phyloP scores from a whole-genome alignment of 2,329 filamentous ascomycete genomes.

The Monilinia aucupariae region DNA sequence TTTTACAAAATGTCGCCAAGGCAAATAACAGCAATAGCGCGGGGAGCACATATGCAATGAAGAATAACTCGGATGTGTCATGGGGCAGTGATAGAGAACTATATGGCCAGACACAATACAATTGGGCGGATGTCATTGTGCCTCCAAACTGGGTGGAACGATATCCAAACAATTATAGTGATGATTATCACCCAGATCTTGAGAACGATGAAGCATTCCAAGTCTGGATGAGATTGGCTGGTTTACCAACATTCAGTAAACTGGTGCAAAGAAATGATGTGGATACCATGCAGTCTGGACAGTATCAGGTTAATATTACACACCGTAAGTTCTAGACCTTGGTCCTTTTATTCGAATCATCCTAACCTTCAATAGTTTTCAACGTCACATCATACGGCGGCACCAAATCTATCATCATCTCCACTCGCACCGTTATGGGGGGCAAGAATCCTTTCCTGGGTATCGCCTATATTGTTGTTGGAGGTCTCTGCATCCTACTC shows the following conservation, averaged over 20 bases:
- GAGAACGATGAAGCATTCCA: slow-evolving; percentile 79
- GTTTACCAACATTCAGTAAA: slow-evolving; percentile 91
- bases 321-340: slow-evolving; percentile 57
- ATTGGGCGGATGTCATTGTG: slow-evolving; percentile 60
- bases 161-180: slow-evolving; percentile 66
- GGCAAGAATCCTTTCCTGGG: slow-evolving; percentile 93
- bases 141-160: slow-evolving; percentile 78
- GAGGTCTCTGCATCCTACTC: slow-evolving; percentile 84
- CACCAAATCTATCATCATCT: slow-evolving; percentile 84
- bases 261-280: slow-evolving; percentile 78
- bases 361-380: slow-evolving; percentile 58
- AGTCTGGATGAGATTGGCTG: slow-evolving; percentile 98
- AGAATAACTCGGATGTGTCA: slow-evolving; percentile 64
- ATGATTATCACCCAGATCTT: slow-evolving; percentile 59
- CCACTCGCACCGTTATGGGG: slow-evolving; percentile 86
- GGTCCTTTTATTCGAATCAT: neutral
- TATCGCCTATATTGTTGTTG: slow-evolving; percentile 92
- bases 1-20: slow-evolving; percentile 39
- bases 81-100: slow-evolving; percentile 80
- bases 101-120: slow-evolving; percentile 67
- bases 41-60: slow-evolving; percentile 63
- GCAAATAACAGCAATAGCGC: slow-evolving; percentile 34
- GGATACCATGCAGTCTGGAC: slow-evolving; percentile 59
- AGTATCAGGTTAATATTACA: slow-evolving; percentile 70
- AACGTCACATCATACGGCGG: slow-evolving; percentile 72